A percentile compares a stretch with the other conserved stretches of the same genome.
Conservation (phyloP, 2,329 filamentous ascomycete species). For the Spiromastix sp. region DNA sequence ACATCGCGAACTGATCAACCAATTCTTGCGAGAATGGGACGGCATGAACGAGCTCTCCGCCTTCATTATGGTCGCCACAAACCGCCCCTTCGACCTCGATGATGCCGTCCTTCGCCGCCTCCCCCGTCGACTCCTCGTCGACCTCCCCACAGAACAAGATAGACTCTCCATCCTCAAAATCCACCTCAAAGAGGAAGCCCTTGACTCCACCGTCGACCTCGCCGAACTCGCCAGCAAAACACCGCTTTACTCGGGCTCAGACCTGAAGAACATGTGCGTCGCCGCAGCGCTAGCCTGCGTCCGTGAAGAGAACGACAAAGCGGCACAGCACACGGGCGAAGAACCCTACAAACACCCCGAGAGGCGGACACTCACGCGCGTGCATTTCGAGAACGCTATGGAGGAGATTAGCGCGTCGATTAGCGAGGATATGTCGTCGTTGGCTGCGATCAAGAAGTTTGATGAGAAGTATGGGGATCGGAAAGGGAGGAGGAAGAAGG, state of each 20-base stretch:
- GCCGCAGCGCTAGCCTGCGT: constrained; percentile 41
- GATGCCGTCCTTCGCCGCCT: constrained; percentile 42
- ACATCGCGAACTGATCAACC: constrained; percentile 86
- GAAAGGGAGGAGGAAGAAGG: constrained; percentile 54
- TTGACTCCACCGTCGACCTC: constrained; percentile 33
- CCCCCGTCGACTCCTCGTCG: constrained; percentile 39
- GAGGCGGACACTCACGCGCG: constrained; percentile 51
- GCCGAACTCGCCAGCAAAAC: constrained; percentile 35
- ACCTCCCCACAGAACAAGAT: constrained; percentile 37
- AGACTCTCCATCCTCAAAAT: constrained; percentile 39
- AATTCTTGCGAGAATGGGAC: constrained; percentile 95
- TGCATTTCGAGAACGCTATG: constrained; percentile 78
- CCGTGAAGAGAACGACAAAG: constrained; percentile 35
- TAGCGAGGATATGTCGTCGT: constrained; percentile 80
- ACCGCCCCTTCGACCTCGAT: constrained; percentile 89
- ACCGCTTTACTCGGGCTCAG: constrained; percentile 41
- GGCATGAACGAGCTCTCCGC: constrained; percentile 73
- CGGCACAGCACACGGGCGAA: constrained; percentile 24
- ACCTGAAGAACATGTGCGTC: constrained; percentile 42
- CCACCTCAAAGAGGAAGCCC: constrained; percentile 37
- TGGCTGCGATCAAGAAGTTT: constrained; percentile 84
- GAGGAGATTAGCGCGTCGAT: constrained; percentile 87
- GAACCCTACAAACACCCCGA: constrained; percentile 53
- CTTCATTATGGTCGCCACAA: constrained; percentile 97
- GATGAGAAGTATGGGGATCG: constrained; percentile 90